These are phyloP conservation scores for Linderniella brevidens DNA, from an alignment of 257 asterid genomes.

Conservation along the genomic window DNA sequence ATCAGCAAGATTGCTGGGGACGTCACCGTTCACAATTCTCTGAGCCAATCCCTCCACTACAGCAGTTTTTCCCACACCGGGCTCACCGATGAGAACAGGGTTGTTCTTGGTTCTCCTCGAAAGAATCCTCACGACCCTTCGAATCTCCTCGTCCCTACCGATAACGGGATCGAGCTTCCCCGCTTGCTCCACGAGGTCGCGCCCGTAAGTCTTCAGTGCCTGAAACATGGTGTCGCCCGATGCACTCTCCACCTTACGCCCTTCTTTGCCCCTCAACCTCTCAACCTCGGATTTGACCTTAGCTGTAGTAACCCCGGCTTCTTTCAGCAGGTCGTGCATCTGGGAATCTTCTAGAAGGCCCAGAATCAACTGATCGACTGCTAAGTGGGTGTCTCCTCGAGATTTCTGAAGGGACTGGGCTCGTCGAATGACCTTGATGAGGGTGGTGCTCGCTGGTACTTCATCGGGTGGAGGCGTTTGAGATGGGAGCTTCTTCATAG, in stretches of 20 bases:
- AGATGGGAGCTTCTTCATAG: conserved; percentile 38
- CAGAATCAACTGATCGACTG: conserved; percentile 45
- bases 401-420: conserved; percentile 48
- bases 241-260: conserved; percentile 56
- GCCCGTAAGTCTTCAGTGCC: conserved; percentile 54
- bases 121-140: conserved; percentile 44
- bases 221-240: conserved; percentile 44
- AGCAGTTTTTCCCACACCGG: conserved; percentile 61
- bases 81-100: conserved; percentile 63
- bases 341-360: conserved; percentile 60
- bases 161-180: conserved; percentile 68
- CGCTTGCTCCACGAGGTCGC: conserved; percentile 59
- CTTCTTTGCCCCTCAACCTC: conserved; percentile 42
- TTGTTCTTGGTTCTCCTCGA: conserved; percentile 60
- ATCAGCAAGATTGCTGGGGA: conserved; percentile 55
- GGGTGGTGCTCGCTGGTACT: conserved; percentile 44
- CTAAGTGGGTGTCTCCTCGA: conserved; percentile 41
- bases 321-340: conserved; percentile 32
- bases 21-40: conserved; percentile 44
- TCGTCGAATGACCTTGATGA: conserved; percentile 43
- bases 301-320: conserved; percentile 27
- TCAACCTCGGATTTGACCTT: conserved; percentile 50
- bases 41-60: conserved; percentile 71
- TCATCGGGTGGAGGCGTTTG: conserved; percentile 49
- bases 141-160: conserved; percentile 54